A percentile compares a stretch with the other conserved stretches of the same genome.
These are phyloP conservation scores for Penicillium sp. DNA, from an alignment of 2,329 filamentous ascomycete species.

Conservation along the genomic window DNA sequence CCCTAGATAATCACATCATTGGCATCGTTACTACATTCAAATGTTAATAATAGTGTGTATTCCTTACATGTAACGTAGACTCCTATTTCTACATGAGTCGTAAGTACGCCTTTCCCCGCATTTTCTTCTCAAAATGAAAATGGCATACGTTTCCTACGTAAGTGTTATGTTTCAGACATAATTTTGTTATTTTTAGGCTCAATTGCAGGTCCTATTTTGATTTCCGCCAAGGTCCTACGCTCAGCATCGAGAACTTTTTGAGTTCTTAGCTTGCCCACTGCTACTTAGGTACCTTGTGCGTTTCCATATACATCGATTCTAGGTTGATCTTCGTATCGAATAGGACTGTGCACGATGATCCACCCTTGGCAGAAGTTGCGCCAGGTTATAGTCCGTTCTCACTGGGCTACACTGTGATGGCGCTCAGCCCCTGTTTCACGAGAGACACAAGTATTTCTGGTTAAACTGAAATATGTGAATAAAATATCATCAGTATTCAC, in stretches of 20 bases:
- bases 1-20: slow-evolving; percentile 7
- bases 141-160: background rate
- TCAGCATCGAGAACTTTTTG: background rate
- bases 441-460: background rate
- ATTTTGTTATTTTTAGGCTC: background rate
- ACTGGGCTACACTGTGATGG: background rate
- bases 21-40: slow-evolving; percentile 3
- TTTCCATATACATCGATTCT: background rate
- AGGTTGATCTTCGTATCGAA: background rate
- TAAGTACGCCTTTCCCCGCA: slow-evolving; percentile 11
- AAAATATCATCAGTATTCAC: no score
- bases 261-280: background rate
- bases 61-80: background rate
- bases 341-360: background rate
- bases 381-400: background rate
- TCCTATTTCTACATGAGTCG: background rate
- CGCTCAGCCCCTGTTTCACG: background rate
- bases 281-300: background rate
- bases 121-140: background rate
- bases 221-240: background rate
- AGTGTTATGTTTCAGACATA: background rate
- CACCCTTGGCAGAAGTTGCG: background rate
- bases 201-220: background rate
- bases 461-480: background rate
- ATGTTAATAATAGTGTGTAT: background rate